phyloP scores from a whole-genome alignment of 345 rosid species.

The Garcia nutans region DNA sequence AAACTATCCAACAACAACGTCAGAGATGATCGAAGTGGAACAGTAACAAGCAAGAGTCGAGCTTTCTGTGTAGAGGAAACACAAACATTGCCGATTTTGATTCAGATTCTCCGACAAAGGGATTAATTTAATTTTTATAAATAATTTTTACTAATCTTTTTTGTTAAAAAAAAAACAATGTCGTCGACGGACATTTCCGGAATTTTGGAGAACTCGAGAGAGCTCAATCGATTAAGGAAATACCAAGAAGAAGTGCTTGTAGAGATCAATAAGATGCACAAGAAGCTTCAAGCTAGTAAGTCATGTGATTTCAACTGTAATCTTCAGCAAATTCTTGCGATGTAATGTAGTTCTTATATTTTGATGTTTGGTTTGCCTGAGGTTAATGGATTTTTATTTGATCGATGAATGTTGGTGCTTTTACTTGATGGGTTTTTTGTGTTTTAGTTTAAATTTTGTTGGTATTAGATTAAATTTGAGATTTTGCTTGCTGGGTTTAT shows the following conservation, averaged over 20 bases:
- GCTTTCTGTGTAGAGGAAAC: not conserved
- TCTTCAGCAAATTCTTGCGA: not conserved
- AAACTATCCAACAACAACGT: not conserved
- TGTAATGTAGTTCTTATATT: not conserved
- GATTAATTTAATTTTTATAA: not conserved
- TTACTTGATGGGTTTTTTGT: too few species aligned
- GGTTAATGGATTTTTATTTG: slow-evolving; percentile 25
- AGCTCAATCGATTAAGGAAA: slow-evolving; percentile 87
- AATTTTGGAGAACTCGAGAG: slow-evolving; percentile 70
- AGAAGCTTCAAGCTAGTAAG: slow-evolving; percentile 73
- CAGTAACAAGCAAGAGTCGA: not conserved
- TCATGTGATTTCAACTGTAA: not conserved
- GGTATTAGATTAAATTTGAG: slow-evolving; percentile 5
- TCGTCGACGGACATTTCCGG: slow-evolving; percentile 62
- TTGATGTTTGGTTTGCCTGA: not conserved
- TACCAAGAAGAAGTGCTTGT: slow-evolving; percentile 57
- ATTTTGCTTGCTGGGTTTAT: not conserved
- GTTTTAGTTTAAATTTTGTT: not conserved
- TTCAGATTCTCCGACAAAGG: slow-evolving; percentile 2
- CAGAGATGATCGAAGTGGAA: slow-evolving; percentile 3
- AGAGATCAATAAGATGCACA: slow-evolving; percentile 89
- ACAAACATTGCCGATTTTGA: not conserved
- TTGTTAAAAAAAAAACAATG: slow-evolving; percentile 28
- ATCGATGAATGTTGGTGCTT: not conserved
- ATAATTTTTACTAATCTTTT: too few species aligned